These are phyloP conservation scores for Paramecium tetraurelia DNA, from an alignment of 73 alveolate genomes.

Conservation along the genomic window DNA sequence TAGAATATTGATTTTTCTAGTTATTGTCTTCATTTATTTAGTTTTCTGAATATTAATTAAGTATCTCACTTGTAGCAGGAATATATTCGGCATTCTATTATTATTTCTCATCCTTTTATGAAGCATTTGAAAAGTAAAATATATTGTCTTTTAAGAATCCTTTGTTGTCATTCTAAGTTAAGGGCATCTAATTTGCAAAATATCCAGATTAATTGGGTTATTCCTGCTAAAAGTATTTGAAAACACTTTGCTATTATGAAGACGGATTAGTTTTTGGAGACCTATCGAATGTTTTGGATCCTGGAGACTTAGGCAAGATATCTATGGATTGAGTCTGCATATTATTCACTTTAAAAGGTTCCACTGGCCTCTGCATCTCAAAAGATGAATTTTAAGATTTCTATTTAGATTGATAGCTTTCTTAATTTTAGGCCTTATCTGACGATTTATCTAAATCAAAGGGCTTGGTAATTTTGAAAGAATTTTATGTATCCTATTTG, in stretches of 20 bases:
- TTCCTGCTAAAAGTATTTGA: background rate
- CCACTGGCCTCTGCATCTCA: background rate
- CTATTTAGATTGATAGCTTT: background rate
- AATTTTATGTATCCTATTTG: conserved; percentile 2
- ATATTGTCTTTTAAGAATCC: background rate
- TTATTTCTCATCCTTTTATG: background rate
- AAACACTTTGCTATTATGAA: background rate
- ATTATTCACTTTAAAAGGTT: background rate
- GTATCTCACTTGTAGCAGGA: background rate
- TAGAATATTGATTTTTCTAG: background rate
- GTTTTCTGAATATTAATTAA: background rate
- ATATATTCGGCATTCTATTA: background rate
- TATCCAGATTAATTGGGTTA: background rate
- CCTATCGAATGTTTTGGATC: background rate
- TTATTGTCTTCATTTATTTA: background rate
- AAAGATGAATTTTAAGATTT: background rate
- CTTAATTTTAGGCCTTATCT: background rate
- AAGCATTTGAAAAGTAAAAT: background rate
- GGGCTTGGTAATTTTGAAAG: background rate
- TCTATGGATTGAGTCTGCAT: background rate
- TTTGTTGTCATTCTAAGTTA: background rate
- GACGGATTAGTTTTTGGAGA: background rate
- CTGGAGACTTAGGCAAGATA: background rate
- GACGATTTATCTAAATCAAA: background rate
- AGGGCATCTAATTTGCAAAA: background rate